Base-by-base conservation (phyloP, 306 rosid species). In the Malus fusca region DNA sequence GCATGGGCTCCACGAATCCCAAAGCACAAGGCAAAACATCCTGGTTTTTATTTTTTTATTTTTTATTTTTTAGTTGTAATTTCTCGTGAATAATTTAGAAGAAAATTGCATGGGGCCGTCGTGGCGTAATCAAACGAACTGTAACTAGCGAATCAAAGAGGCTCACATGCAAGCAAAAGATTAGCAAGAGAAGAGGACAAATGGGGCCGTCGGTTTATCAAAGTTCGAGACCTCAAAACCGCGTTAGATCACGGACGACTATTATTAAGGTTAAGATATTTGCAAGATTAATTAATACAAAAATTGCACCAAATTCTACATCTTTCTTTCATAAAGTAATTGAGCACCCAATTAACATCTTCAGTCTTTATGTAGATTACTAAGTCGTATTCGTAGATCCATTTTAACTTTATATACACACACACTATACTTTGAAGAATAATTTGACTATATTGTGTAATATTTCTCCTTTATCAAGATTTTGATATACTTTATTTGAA, bases 181-280 rank as follows among this genome's bases (percentile, higher is more conserved):
- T 51, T 15, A 61, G 67, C n/a, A 65, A 8, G 5, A 18, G 68
- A 31, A 71, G 30, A 55, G 69, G 84, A 88, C 96, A 87, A 88
- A 86, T 71, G 51, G 78, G 81, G 8, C 80, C 78, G 81, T 84
- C 83, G 67, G 81, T 75, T 48, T 66, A 37, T 66, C 79, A 59
- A 75, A 63, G 76, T 84, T 68, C 31, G 67, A 84, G 76, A 77
- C 85, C 82, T 78, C 83, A 72, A 88, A 87, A 86, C 86, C 89
- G 88, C 85, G 89, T 86, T 23, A 62, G 46, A 56, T 61, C 86
- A 76, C 81, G 66, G 76, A 17, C 21, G 21, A 51, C 55, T 51
- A 18, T 51, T 51, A 77, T 59, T 77, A 79, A 37, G 75, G 5
- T 42, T 40, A 67, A 43, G 43, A 52, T 56, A 55, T 58, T 66